Percentiles rank a stretch among this genome's conserved stretches.
These are phyloP conservation scores for Zasmidium angulare DNA, from an alignment of 2,329 filamentous ascomycete species.

Conservation along the genomic window DNA sequence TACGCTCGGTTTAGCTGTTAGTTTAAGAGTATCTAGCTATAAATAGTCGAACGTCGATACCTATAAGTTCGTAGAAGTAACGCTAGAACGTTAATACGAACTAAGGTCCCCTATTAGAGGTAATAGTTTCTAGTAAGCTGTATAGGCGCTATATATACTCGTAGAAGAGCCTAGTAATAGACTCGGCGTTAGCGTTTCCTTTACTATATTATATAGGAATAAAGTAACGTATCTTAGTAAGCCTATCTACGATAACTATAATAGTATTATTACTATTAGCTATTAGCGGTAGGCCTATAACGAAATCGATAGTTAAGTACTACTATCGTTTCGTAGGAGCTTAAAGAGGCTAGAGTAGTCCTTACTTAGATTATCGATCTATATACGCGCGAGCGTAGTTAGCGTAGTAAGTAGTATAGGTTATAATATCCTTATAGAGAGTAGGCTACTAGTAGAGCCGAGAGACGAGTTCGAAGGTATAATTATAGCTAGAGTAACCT, in stretches of 20 bases:
- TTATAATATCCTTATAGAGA: not conserved
- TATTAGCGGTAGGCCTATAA: not conserved
- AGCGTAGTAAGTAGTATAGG: not conserved
- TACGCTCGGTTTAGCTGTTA: not conserved
- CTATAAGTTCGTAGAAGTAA: not conserved
- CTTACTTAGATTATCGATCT: not conserved
- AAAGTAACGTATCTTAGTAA: not conserved
- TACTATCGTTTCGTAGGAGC: not conserved
- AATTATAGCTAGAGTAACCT: not conserved
- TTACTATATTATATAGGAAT: not conserved
- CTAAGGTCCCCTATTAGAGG: too few species aligned
- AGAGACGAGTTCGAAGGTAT: not conserved
- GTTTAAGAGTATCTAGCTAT: not conserved
- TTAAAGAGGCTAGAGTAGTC: not conserved
- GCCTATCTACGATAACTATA: not conserved
- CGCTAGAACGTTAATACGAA: not conserved
- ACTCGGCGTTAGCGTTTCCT: not conserved
- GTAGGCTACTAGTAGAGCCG: conserved; percentile 1
- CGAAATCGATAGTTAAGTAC: not conserved
- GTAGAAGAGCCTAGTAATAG: not conserved
- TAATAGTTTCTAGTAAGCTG: not conserved
- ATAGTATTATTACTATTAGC: not conserved
- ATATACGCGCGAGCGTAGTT: not conserved
- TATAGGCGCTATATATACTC: not conserved
- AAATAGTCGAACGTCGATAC: not conserved